These are phyloP conservation scores for Argentina anserina DNA, from an alignment of 306 rosid species.

Conservation along the genomic window DNA sequence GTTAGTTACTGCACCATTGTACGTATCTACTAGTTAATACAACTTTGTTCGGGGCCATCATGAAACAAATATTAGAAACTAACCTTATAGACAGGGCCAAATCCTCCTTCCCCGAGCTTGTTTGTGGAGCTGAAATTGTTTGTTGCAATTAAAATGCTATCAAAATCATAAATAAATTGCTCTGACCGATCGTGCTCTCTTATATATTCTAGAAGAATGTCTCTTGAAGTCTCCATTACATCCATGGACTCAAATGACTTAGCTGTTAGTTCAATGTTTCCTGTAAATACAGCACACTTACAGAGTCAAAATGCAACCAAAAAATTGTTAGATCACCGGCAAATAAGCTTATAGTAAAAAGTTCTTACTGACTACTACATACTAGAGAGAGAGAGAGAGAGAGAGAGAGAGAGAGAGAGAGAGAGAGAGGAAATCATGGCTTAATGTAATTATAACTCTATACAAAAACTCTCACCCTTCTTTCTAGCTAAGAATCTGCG, in stretches of 20 bases:
- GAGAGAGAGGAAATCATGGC: no score
- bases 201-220: not conserved
- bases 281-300: not conserved
- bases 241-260: not conserved
- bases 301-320: not conserved
- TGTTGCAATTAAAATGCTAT: not conserved
- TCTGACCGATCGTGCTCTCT: not conserved
- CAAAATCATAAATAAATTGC: not conserved
- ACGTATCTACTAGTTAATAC: not conserved
- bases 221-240: not conserved
- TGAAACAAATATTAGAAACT: not conserved
- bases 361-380: not conserved
- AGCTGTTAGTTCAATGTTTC: not conserved
- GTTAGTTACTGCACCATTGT: not conserved
- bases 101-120: constrained; percentile 16
- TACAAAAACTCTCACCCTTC: constrained; percentile 9
- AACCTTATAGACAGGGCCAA: constrained; percentile 10
- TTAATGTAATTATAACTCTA: not conserved
- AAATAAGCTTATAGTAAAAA: not conserved
- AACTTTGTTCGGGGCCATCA: not conserved
- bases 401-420: no score
- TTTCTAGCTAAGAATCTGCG: not conserved
- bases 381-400: no score
- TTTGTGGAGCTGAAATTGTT: constrained; percentile 2
- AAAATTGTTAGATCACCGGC: not conserved